A percentile compares a stretch with the other conserved stretches of the same genome.
Conservation (phyloP, 1,284 basidiomycete species). For the Inonotus obliquus region DNA sequence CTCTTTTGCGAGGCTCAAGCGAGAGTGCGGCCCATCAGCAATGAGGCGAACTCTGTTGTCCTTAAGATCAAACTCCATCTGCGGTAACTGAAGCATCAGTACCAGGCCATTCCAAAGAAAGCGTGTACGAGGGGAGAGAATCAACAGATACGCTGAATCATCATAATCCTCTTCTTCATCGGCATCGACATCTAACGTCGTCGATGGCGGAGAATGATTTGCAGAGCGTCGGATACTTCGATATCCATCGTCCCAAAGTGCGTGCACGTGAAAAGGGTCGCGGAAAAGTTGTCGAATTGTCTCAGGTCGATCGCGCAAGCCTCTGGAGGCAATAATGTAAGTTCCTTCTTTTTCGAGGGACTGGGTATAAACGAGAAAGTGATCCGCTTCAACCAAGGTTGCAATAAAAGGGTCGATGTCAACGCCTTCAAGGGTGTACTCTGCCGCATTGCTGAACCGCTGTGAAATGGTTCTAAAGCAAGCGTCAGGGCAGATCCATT, state of each 20-base stretch:
- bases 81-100: conserved; percentile 64
- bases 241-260: conserved; percentile 53
- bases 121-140: conserved; percentile 81
- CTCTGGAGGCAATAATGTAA: conserved; percentile 88
- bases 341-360: conserved; percentile 86
- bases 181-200: conserved; percentile 41
- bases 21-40: conserved; percentile 80
- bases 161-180: conserved; percentile 43
- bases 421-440: conserved; percentile 84
- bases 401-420: conserved; percentile 80
- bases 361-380: conserved; percentile 93
- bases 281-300: conserved; percentile 78
- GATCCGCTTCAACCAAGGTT: conserved; percentile 80
- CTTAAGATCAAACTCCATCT: conserved; percentile 73
- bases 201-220: conserved; percentile 40
- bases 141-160: conserved; percentile 66
- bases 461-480: conserved; percentile 65
- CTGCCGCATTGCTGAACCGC: conserved; percentile 93
- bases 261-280: conserved; percentile 78
- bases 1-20: conserved; percentile 76
- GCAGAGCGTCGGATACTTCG: conserved; percentile 30
- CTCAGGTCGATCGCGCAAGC: conserved; percentile 81
- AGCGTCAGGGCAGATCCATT: not conserved
- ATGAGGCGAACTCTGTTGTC: conserved; percentile 83
- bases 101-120: conserved; percentile 97